Base-by-base conservation (phyloP, 2,329 filamentous ascomycete genomes). In the Scedosporium apiospermum region DNA sequence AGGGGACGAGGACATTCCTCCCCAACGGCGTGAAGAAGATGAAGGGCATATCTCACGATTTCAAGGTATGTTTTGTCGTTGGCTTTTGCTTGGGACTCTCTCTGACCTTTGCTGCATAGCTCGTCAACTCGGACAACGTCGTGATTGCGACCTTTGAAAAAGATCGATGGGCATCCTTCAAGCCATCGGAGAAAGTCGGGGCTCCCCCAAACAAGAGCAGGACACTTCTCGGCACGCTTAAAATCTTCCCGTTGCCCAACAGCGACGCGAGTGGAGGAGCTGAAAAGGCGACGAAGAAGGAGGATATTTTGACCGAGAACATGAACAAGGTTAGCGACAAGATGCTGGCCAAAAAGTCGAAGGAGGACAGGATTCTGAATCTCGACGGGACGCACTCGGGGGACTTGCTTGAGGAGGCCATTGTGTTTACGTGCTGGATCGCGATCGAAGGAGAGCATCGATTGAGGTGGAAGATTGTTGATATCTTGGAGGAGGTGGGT, bases 141-240 rank as follows among this genome's bases (percentile, higher is more conserved):
- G 41, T 60, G 16, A 60, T 60, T 18, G 58, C 58, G 16, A 60
- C 58, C 14, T 60, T 46, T 44, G 58, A 60, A 18, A 60, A 60
- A 18, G 34, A 60, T 3, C 26, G 58, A 5, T 60, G 58, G 58
- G 23, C 34, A 14, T 27, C 41, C 4, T 60, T 60, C 41, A 46
- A 16, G 10, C 58, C 16, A 3, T 30, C 58, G 4, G 58, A 60
- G 26, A 49, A 60, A n/a, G 41, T 27, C 21, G 58, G 42, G 14
- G 58, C 38, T 12, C 41, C 58, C 38, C 58, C 58, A n/a, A 60
- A 60, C 58, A 60, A 60, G 41, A 27, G 21, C 7, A 60, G 42
- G n/a, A 46, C 38, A 12, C 44, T 46, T 27, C 41, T 44, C 6
- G 58, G 58, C 10, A 60, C 9, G 34, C 41, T 60, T 16, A 14